Percentiles rank a stretch among this genome's conserved stretches.
These are phyloP conservation scores for Barnettozyma vustinii DNA, from an alignment of 805 yeast genomes.

Conservation along the genomic window DNA sequence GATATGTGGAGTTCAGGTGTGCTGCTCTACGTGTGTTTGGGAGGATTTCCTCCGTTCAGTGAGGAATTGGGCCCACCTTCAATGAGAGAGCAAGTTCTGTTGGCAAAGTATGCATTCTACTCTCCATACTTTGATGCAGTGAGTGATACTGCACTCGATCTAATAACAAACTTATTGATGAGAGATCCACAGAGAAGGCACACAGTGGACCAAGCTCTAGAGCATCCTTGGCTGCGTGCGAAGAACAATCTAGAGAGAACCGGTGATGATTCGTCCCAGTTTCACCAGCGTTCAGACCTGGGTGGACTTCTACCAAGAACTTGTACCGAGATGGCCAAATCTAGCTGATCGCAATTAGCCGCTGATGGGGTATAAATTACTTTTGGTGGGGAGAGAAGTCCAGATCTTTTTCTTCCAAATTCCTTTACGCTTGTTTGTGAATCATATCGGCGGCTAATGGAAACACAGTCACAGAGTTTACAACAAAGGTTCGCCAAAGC, in stretches of 20 bases:
- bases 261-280: background rate
- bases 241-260: background rate
- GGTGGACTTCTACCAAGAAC: slow-evolving; percentile 28
- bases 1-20: slow-evolving; percentile 86
- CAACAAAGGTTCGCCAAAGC: slow-evolving; percentile 1
- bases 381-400: background rate
- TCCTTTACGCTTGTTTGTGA: background rate
- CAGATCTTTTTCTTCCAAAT: background rate
- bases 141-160: slow-evolving; percentile 57
- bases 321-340: slow-evolving; percentile 31
- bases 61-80: slow-evolving; percentile 77
- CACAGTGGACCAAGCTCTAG: slow-evolving; percentile 76
- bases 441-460: slow-evolving; percentile 1
- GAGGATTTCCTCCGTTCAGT: slow-evolving; percentile 84
- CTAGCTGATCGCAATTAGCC: slow-evolving; percentile 9
- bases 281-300: slow-evolving; percentile 1
- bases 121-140: slow-evolving; percentile 78
- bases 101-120: slow-evolving; percentile 66
- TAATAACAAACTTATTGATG: slow-evolving; percentile 56
- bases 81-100: slow-evolving; percentile 67
- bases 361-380: background rate
- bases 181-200: slow-evolving; percentile 68
- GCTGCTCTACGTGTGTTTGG: slow-evolving; percentile 67
- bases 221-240: slow-evolving; percentile 76
- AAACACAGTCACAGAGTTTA: background rate